A percentile compares a stretch with the other conserved stretches of the same genome.
These are phyloP conservation scores for Peronospora belbahrii DNA, from an alignment of 352 stramenopile genomes.

Conservation along the genomic window DNA sequence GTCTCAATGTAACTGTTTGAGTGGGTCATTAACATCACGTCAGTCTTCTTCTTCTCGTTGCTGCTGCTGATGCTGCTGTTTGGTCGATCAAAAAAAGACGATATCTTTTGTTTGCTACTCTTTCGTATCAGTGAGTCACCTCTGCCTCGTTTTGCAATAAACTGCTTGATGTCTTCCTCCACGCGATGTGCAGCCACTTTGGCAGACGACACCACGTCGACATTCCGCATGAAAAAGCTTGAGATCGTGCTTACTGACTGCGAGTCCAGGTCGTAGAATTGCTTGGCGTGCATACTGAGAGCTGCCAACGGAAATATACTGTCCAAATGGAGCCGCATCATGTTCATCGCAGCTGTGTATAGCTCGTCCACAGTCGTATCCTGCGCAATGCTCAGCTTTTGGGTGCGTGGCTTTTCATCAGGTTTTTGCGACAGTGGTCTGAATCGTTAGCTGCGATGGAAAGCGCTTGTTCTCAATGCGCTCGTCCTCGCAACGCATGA, in stretches of 20 bases:
- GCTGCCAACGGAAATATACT: constrained; percentile 50
- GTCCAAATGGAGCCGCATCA: constrained; percentile 43
- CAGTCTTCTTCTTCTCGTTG: not conserved
- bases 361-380: constrained; percentile 55
- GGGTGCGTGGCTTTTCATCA: constrained; percentile 39
- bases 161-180: constrained; percentile 20
- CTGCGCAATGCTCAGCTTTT: constrained; percentile 44
- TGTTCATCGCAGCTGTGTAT: constrained; percentile 37
- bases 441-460: constrained; percentile 49
- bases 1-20: not conserved
- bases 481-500: constrained; percentile 75
- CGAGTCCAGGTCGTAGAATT: constrained; percentile 52
- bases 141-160: constrained; percentile 16
- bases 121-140: constrained; percentile 6
- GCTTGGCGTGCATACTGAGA: constrained; percentile 57
- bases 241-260: constrained; percentile 44
- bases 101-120: constrained; percentile 46
- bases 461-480: constrained; percentile 71
- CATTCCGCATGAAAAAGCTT: constrained; percentile 53
- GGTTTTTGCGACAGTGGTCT: constrained; percentile 35
- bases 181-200: constrained; percentile 11
- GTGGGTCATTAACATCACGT: not conserved
- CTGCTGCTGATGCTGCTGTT: constrained; percentile 1
- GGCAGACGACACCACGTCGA: constrained; percentile 1
- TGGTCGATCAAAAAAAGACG: constrained; percentile 35